Base-by-base conservation (phyloP, 805 yeast species). In the Aciculoconidium aculeatum region DNA sequence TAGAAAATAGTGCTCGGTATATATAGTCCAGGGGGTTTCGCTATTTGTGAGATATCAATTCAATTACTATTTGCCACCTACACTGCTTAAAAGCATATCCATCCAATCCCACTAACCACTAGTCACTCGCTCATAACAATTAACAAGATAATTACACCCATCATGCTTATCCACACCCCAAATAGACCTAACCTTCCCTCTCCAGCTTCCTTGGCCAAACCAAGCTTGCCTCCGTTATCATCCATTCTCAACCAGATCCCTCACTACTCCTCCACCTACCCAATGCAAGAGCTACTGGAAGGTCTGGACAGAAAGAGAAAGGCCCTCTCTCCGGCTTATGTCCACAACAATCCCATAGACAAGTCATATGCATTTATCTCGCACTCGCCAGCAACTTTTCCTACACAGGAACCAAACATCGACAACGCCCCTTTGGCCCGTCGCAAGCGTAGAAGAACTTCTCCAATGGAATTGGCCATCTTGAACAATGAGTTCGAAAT, bases 401-500 rank as follows among this genome's bases (percentile, higher is more conserved):
- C 94, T 10, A 66, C 75, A 3, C 80, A 79, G 37, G 94, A 83
- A 49, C 94, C 95, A 3, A 60, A 67, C 32, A 85, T 86, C 33
- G 96, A 87, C 56, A 85, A 88, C 50, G 86, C 86, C n/a, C 87
- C 87, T 27, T 65, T 88, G 35, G 96, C 95, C 1, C 78, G 97
- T 45, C 77, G 96, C 33, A 90, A 90, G 54, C 75, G 98, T 60
- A 77, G 98, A 61, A 80, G 97, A 64, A 92, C 98, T 1, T 79
- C 94, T 1, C 92, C 94, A 3, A 72, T 74, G 34, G 97, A 92
- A 56, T 69, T 90, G 40, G 67, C 80, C 15, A 76, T 92, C 30
- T 70, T 92, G 36, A 92, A 87, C 55, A 58, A 67, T 20, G 95
- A 87, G 60, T 92, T 90, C 48, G 69, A 69, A 28, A 50, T 61